These are phyloP conservation scores for Ilex paraguariensis DNA, from an alignment of 305 asterid species.

Conservation along the genomic window DNA sequence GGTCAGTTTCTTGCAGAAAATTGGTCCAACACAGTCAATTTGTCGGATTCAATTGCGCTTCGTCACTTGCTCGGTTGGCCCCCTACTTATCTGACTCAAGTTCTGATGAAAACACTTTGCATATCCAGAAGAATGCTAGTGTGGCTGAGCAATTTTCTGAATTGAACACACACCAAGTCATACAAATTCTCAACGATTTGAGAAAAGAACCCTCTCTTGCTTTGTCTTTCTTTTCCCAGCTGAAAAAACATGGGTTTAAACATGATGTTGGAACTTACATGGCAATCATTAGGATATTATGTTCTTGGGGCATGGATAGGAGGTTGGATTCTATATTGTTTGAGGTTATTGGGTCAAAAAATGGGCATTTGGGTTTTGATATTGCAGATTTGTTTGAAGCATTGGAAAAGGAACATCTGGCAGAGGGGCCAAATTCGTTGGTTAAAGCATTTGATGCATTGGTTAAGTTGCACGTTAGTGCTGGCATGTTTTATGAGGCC, in stretches of 20 bases:
- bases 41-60: conserved; percentile 40
- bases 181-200: conserved; percentile 47
- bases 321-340: conserved; percentile 43
- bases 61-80: conserved; percentile 52
- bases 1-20: conserved; percentile 35
- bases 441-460: conserved; percentile 50
- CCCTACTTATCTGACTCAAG: conserved; percentile 49
- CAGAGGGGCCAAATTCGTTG: conserved; percentile 37
- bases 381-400: conserved; percentile 55
- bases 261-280: conserved; percentile 46
- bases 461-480: conserved; percentile 52
- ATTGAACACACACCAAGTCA: conserved; percentile 32
- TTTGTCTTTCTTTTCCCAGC: conserved; percentile 31
- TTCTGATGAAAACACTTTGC: conserved; percentile 34
- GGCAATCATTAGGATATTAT: conserved; percentile 56
- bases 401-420: conserved; percentile 43
- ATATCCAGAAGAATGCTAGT: conserved; percentile 6
- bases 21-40: conserved; percentile 29
- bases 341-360: conserved; percentile 37
- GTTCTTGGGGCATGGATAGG: conserved; percentile 46
- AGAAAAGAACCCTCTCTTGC: conserved; percentile 51
- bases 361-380: conserved; percentile 34
- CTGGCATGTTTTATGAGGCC: conserved; percentile 76
- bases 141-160: conserved; percentile 14
- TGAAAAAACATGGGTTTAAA: conserved; percentile 42